Conservation (phyloP, 2,329 filamentous ascomycete species). For the Hypocreales sp. region DNA sequence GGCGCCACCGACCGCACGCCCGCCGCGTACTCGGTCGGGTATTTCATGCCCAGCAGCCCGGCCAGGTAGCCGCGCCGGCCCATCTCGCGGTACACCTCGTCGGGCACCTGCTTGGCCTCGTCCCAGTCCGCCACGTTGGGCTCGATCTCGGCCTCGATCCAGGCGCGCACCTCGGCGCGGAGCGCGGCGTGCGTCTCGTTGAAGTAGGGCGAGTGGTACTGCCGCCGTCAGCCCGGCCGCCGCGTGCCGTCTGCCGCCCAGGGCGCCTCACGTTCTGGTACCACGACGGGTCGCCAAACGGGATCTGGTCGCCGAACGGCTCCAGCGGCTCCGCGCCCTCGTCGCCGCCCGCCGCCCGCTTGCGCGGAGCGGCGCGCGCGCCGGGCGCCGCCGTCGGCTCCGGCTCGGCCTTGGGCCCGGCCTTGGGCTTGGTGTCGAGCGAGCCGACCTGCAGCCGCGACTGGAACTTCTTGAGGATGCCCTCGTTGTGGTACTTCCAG, state of each 20-base stretch:
- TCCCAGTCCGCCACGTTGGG: slow-evolving; percentile 94
- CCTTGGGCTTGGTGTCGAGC: slow-evolving; percentile 71
- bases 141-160: slow-evolving; percentile 81
- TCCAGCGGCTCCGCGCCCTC: slow-evolving; percentile 59
- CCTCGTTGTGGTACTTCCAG: slow-evolving; percentile 70
- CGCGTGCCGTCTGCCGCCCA: background rate
- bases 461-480: slow-evolving; percentile 77
- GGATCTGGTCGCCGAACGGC: slow-evolving; percentile 71
- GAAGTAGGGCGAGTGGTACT: slow-evolving; percentile 95
- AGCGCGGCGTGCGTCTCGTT: slow-evolving; percentile 88
- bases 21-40: slow-evolving; percentile 60
- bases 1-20: slow-evolving; percentile 62
- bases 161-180: slow-evolving; percentile 78
- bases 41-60: slow-evolving; percentile 76
- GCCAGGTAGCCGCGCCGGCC: slow-evolving; percentile 83
- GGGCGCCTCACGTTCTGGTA: slow-evolving; percentile 63
- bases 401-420: slow-evolving; percentile 35
- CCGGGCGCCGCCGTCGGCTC: slow-evolving; percentile 21
- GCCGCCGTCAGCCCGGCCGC: background rate
- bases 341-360: slow-evolving; percentile 16
- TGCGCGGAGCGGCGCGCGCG: slow-evolving; percentile 12
- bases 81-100: slow-evolving; percentile 88
- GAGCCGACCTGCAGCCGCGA: slow-evolving; percentile 68
- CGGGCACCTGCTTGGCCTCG: slow-evolving; percentile 79
- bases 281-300: slow-evolving; percentile 87